Conservation (phyloP, 2,329 filamentous ascomycete genomes). For the Pseudonectria buxi region DNA sequence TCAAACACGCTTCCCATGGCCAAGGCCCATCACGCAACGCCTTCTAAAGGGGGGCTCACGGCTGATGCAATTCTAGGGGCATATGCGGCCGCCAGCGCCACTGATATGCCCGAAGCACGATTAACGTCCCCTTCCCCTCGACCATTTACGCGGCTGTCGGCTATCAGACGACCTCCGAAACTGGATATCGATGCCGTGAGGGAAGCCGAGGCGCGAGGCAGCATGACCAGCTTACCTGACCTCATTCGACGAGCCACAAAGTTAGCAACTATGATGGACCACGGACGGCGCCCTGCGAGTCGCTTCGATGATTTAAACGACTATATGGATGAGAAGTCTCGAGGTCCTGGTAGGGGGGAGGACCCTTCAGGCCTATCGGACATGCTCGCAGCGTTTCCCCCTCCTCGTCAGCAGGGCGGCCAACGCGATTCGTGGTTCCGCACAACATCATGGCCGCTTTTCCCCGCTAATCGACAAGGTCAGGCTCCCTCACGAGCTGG, state of each 20-base stretch:
- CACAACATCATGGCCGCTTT: conserved; percentile 43
- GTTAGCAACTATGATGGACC: conserved; percentile 81
- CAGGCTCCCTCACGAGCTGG: conserved; percentile 15
- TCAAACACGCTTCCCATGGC: conserved; percentile 34
- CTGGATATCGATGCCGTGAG: conserved; percentile 78
- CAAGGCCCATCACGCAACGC: conserved; percentile 10
- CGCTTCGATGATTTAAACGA: conserved; percentile 48
- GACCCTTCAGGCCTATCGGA: conserved; percentile 51
- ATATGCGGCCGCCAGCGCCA: conserved; percentile 42
- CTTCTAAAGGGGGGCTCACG: conserved; percentile 23
- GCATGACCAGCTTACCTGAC: conserved; percentile 85
- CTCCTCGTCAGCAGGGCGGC: conserved; percentile 44
- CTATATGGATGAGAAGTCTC: conserved; percentile 40
- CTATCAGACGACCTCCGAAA: conserved; percentile 59
- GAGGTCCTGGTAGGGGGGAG: conserved; percentile 31
- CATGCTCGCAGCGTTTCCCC: conserved; percentile 60
- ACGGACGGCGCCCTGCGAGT: conserved; percentile 61
- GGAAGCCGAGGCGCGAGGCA: conserved; percentile 76
- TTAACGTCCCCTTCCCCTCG: conserved; percentile 23
- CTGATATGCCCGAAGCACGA: conserved; percentile 31
- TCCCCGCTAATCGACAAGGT: conserved; percentile 19
- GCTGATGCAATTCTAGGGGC: conserved; percentile 44
- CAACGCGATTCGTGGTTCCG: conserved; percentile 39
- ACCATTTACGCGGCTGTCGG: conserved; percentile 42
- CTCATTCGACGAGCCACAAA: conserved; percentile 83